Conservation (phyloP, 139 green algal genomes). For the Bryopsis sp. region DNA sequence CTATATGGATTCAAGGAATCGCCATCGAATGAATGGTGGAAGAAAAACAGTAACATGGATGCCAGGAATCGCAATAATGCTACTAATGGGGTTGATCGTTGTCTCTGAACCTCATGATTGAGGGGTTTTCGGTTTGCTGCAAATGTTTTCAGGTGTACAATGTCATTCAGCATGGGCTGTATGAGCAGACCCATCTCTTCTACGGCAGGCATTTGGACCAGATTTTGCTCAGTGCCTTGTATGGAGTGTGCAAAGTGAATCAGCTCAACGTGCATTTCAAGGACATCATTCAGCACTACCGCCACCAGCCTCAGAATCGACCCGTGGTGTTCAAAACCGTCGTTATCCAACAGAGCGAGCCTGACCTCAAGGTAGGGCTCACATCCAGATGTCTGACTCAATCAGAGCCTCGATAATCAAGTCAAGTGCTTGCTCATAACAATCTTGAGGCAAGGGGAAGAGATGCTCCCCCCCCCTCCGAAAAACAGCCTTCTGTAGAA, state of each 20-base stretch:
- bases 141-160: conserved; percentile 46
- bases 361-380: background rate
- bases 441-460: too few species aligned
- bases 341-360: conserved; percentile 27
- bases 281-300: conserved; percentile 62
- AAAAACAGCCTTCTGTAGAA: too few species aligned
- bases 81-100: too few species aligned
- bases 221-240: conserved; percentile 60
- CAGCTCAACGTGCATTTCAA: conserved; percentile 41
- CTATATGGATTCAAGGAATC: too few species aligned
- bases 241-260: conserved; percentile 66
- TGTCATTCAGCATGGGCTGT: conserved; percentile 35
- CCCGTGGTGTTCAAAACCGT: conserved; percentile 54
- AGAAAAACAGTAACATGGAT: too few species aligned
- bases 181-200: conserved; percentile 51
- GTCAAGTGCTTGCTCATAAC: too few species aligned
- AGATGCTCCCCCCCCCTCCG: too few species aligned
- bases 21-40: too few species aligned
- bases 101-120: too few species aligned
- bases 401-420: background rate
- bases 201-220: conserved; percentile 74
- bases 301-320: conserved; percentile 41
- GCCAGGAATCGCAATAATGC: too few species aligned
- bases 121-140: too few species aligned
- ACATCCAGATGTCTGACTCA: too few species aligned